Conservation (phyloP, 805 yeast species). For the Maudiozyma barnettii region DNA sequence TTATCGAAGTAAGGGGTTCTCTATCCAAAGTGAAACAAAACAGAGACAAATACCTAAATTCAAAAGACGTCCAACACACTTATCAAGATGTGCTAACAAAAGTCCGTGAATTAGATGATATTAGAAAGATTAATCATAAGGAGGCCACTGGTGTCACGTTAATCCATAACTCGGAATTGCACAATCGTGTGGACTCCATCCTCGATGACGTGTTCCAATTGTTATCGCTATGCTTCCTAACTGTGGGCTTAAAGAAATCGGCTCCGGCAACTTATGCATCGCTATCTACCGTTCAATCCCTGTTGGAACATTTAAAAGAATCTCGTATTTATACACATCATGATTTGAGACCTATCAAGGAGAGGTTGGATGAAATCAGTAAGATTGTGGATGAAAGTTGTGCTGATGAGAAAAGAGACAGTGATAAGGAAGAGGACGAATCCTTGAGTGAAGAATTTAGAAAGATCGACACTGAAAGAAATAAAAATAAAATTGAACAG, state of each 20-base stretch:
- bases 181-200: slow-evolving; percentile 54
- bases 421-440: slow-evolving; percentile 3
- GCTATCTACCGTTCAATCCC: slow-evolving; percentile 72
- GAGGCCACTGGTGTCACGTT: slow-evolving; percentile 19
- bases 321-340: slow-evolving; percentile 73
- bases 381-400: slow-evolving; percentile 43
- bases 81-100: slow-evolving; percentile 49
- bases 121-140: slow-evolving; percentile 36
- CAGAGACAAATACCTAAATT: slow-evolving; percentile 53
- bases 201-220: slow-evolving; percentile 87
- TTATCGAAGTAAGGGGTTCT: slow-evolving; percentile 35
- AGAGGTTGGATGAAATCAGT: slow-evolving; percentile 61
- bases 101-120: slow-evolving; percentile 43
- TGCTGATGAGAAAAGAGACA: slow-evolving; percentile 7
- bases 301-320: slow-evolving; percentile 74
- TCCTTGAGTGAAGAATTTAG: slow-evolving; percentile 9
- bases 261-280: slow-evolving; percentile 95
- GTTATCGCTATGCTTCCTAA: slow-evolving; percentile 74
- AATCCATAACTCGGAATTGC: slow-evolving; percentile 22
- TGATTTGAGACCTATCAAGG: slow-evolving; percentile 70
- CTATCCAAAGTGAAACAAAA: slow-evolving; percentile 49
- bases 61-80: slow-evolving; percentile 53
- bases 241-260: slow-evolving; percentile 81
- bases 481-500: slow-evolving; percentile 46
- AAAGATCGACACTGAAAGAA: slow-evolving; percentile 21